These are phyloP conservation scores for Chromera velia DNA, from an alignment of 73 alveolate genomes.

Conservation along the genomic window DNA sequence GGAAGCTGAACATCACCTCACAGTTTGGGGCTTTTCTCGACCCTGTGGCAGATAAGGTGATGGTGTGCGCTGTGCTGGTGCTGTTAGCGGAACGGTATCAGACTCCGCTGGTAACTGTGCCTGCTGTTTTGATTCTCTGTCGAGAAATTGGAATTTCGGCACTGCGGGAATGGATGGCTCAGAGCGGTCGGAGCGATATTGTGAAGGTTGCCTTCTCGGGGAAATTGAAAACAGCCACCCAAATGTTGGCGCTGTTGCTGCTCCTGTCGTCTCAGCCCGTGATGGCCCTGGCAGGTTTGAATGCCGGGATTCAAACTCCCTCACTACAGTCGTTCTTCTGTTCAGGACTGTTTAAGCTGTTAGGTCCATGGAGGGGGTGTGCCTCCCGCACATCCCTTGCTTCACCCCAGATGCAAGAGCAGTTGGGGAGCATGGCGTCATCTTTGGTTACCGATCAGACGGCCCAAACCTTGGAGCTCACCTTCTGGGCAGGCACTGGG, in stretches of 20 bases:
- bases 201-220: not conserved
- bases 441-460: no score
- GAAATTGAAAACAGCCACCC: slow-evolving; percentile 12
- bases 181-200: not conserved
- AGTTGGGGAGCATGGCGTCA: not conserved
- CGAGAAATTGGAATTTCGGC: slow-evolving; percentile 38
- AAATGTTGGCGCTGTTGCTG: slow-evolving; percentile 3
- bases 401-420: no score
- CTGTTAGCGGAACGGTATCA: not conserved
- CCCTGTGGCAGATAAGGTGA: slow-evolving; percentile 35
- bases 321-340: no score
- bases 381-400: no score
- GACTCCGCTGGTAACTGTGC: slow-evolving; percentile 3
- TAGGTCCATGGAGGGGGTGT: not conserved
- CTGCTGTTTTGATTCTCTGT: slow-evolving; percentile 9
- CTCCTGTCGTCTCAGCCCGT: slow-evolving; percentile 9
- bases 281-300: not conserved
- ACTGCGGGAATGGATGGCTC: slow-evolving; percentile 34
- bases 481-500: not conserved
- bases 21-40: slow-evolving; percentile 30
- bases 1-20: slow-evolving; percentile 17
- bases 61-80: slow-evolving; percentile 11
- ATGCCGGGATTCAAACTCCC: no score
- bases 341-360: no score
- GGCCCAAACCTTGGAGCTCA: not conserved